These are phyloP conservation scores for Chondrus crispus DNA, from an alignment of 23 red algal species.

Conservation along the genomic window DNA sequence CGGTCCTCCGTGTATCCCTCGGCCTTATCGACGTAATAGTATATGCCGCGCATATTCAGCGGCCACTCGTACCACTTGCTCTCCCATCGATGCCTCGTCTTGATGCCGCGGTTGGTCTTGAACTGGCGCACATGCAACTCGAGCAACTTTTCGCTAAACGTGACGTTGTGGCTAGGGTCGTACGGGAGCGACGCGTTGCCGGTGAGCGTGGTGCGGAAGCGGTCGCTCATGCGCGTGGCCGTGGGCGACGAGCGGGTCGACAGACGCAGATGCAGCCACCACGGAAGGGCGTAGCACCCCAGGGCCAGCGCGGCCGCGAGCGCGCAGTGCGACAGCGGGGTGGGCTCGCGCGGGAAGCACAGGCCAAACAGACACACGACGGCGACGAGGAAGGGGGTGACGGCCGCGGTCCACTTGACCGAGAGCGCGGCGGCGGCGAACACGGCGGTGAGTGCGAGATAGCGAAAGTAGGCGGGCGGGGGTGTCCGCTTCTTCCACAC, in stretches of 20 bases:
- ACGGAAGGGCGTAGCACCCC: slow-evolving; percentile 4
- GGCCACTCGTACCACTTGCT: slow-evolving; percentile 91
- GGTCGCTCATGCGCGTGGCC: slow-evolving; percentile 52
- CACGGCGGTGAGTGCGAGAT: slow-evolving; percentile 28
- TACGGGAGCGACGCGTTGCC: slow-evolving; percentile 53
- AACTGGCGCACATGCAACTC: slow-evolving; percentile 81
- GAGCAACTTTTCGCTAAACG: slow-evolving; percentile 34
- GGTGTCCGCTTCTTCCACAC: not conserved
- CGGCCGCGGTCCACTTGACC: slow-evolving; percentile 87
- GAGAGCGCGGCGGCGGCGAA: slow-evolving; percentile 47
- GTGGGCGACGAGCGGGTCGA: slow-evolving; percentile 38
- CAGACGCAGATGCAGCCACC: slow-evolving; percentile 53
- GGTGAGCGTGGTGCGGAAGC: slow-evolving; percentile 23
- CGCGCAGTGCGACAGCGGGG: not conserved
- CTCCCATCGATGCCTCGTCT: slow-evolving; percentile 75
- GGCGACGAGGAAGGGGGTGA: slow-evolving; percentile 69
- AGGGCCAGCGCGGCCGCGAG: slow-evolving; percentile 35
- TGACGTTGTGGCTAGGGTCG: slow-evolving; percentile 9
- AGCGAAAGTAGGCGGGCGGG: slow-evolving; percentile 1
- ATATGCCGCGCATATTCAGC: slow-evolving; percentile 71
- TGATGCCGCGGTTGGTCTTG: slow-evolving; percentile 58
- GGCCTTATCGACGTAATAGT: slow-evolving; percentile 61
- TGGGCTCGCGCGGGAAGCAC: not conserved
- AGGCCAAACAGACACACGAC: slow-evolving; percentile 48
- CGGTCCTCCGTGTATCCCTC: slow-evolving; percentile 1